These are phyloP conservation scores for Eruca vesicaria DNA, from an alignment of 441 rosid genomes.

Conservation along the genomic window DNA sequence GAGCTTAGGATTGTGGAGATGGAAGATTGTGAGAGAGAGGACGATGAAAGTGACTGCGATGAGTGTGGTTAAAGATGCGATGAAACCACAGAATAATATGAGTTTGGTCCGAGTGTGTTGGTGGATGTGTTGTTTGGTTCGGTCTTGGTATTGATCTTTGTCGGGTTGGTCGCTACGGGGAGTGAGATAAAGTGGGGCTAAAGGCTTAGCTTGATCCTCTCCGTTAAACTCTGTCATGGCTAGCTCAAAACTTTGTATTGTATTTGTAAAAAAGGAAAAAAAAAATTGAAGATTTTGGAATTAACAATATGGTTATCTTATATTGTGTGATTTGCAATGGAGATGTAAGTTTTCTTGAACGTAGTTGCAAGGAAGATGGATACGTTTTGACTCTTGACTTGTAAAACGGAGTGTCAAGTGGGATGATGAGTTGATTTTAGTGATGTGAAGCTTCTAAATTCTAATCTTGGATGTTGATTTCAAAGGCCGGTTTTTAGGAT, in stretches of 20 bases:
- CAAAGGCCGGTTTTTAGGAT: too few species aligned
- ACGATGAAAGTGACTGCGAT: constrained; percentile 30
- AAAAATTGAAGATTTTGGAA: neutral
- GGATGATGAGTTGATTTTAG: constrained; percentile 2
- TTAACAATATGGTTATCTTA: neutral
- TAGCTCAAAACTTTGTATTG: neutral
- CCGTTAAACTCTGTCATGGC: constrained; percentile 25
- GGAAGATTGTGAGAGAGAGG: constrained; percentile 28
- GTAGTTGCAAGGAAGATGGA: constrained; percentile 11
- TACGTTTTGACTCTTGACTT: constrained; percentile 30
- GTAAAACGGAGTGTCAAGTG: constrained; percentile 1
- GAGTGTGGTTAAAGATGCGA: constrained; percentile 13
- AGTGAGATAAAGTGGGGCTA: constrained; percentile 15
- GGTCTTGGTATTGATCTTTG: constrained; percentile 16
- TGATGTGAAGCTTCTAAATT: constrained; percentile 12
- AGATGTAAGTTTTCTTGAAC: constrained; percentile 10
- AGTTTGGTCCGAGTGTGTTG: constrained; percentile 11
- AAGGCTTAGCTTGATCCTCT: constrained; percentile 24
- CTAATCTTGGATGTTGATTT: neutral
- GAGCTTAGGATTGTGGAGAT: constrained; percentile 28
- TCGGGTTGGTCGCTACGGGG: constrained; percentile 20
- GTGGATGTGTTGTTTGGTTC: constrained; percentile 11
- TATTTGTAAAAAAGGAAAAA: neutral
- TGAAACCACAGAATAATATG: constrained; percentile 34
- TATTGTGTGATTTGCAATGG: neutral